Base-by-base conservation (phyloP, 2,329 filamentous ascomycete species). In the Hypoxylon sp. region DNA sequence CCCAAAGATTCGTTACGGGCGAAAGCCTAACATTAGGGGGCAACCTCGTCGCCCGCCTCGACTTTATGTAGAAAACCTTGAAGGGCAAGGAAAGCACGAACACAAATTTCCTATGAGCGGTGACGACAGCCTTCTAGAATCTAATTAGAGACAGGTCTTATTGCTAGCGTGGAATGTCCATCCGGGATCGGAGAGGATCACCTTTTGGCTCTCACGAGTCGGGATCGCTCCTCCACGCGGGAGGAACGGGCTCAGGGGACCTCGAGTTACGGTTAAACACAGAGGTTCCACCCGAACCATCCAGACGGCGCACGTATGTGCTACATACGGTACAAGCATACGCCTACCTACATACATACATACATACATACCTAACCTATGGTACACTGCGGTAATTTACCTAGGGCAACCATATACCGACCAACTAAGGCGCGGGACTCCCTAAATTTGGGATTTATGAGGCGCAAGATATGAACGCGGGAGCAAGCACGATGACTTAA, bases 231-330 rank as follows among this genome's bases (percentile, higher is more conserved):
- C 57, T 46, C 57, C 57, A 60, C 47, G 57, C 46, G 47, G 44
- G 35, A 24, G 42, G 46, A 37, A 24, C 44, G 13, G 26, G 35
- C 35, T 54, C 52, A 31, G 26, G 52, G 52, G 24, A 17, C 22
- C 10, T 42, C 13, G 44, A 51, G 46, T 47, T 39, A 50, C 46
- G 31, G 22, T 29, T 39, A 29, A 19, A 60, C 10, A 31, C 10
- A 31, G 31, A 35, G 24, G 48, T 17, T 35, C 57, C 53, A 59
- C 44, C 63, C 67, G 52, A 46, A 39, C 42, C 44, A 11, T 63
- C 35, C 64, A 71, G 59, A 71, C 69, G 66, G 63, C 59, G 59
- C 39, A 29, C 33, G 54, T 57, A 68, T 59, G 66, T 65, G 54
- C 46, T 52, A 69, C 66, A 57, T 71, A 31, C 19, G 3, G 3